These are phyloP conservation scores for Limnomonas spitsbergensis DNA, from an alignment of 139 green algal genomes.

Conservation along the genomic window DNA sequence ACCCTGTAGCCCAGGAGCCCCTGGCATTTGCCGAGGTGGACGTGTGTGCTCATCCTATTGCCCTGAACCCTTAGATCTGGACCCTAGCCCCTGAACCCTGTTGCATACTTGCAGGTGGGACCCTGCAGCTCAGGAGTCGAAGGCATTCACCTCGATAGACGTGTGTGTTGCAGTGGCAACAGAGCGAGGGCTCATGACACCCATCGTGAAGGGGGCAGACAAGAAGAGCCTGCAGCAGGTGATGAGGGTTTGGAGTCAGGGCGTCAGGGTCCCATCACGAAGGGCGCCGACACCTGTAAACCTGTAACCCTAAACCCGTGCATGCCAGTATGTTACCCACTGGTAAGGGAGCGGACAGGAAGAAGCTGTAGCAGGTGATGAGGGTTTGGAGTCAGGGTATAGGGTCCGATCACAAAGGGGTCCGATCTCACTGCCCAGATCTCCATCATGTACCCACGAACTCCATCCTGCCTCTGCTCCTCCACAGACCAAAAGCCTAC, in stretches of 20 bases:
- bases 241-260: too few species aligned
- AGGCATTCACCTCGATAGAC: conserved; percentile 58
- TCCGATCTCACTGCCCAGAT: too few species aligned
- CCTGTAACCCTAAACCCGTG: too few species aligned
- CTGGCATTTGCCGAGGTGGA: too few species aligned
- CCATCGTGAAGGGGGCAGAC: conserved; percentile 72
- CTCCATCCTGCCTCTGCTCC: too few species aligned
- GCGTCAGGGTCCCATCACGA: not conserved
- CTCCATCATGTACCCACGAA: too few species aligned
- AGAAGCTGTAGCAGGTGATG: conserved; percentile 26
- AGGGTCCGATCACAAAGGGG: not conserved
- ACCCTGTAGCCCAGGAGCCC: too few species aligned
- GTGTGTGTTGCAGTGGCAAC: conserved; percentile 86
- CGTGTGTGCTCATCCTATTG: too few species aligned
- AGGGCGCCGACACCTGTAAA: too few species aligned
- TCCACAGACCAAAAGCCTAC: too few species aligned
- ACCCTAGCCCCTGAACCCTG: conserved; percentile 17
- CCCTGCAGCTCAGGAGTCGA: conserved; percentile 22
- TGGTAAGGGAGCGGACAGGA: conserved; percentile 63
- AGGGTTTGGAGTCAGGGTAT: too few species aligned
- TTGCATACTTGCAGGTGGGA: conserved; percentile 6
- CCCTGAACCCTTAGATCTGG: too few species aligned
- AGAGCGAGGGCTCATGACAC: conserved; percentile 85
- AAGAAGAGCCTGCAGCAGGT: conserved; percentile 41
- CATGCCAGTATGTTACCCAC: conserved; percentile 95